A percentile compares a stretch with the other conserved stretches of the same genome.
Evolutionary conservation across 1,139 yeast genomes (phyloP).

Genomic region (Pneumocystis murina): DNA sequence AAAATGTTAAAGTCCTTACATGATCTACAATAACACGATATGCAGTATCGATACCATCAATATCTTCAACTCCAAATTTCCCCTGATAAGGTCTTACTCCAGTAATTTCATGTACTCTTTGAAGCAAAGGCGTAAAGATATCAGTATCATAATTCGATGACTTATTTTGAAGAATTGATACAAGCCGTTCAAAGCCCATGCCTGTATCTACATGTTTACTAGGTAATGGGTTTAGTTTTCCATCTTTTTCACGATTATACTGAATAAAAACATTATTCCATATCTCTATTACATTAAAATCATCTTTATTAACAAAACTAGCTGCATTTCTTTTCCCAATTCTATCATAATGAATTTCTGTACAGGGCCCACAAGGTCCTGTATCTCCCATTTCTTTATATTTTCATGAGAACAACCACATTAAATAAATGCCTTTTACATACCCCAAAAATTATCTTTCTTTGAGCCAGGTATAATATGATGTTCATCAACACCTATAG

Average conservation of each 20-base stretch:
- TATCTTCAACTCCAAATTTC: conserved; percentile 80
- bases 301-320: conserved; percentile 78
- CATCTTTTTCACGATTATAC: conserved; percentile 83
- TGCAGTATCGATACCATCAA: conserved; percentile 92
- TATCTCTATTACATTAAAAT: conserved; percentile 90
- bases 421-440: background rate
- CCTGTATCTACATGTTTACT: conserved; percentile 95
- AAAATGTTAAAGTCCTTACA: conserved; percentile 89
- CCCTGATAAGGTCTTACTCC: conserved; percentile 87
- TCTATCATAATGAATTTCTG: conserved; percentile 93
- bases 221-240: conserved; percentile 69
- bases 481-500: conserved; percentile 77
- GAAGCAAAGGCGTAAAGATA: conserved; percentile 79
- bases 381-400: conserved; percentile 73
- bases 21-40: conserved; percentile 97
- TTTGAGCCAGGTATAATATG: conserved; percentile 86
- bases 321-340: conserved; percentile 96
- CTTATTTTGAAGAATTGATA: conserved; percentile 80
- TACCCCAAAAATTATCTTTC: conserved; percentile 92
- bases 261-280: conserved; percentile 98
- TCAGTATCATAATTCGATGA: conserved; percentile 92
- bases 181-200: conserved; percentile 95
- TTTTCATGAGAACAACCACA: background rate
- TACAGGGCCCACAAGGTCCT: conserved; percentile 99
- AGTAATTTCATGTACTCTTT: conserved; percentile 75